These are phyloP conservation scores for Pseudozyma sp. DNA, from an alignment of 1,284 basidiomycete species.

Conservation along the genomic window DNA sequence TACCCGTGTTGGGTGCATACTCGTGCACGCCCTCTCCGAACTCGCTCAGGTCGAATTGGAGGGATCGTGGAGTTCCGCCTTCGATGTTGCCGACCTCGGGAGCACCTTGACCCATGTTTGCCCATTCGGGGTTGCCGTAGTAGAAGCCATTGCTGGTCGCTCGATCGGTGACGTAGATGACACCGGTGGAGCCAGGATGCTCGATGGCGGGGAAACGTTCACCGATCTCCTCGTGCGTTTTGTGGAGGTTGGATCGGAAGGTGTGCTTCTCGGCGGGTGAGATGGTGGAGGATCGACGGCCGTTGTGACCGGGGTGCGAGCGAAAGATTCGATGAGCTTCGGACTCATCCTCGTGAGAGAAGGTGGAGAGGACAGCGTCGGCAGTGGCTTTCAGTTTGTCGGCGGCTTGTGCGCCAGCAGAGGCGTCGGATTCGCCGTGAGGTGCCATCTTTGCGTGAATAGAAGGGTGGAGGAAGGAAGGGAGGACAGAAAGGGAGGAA, in stretches of 20 bases:
- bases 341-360: constrained; percentile 52
- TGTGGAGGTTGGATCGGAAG: constrained; percentile 1
- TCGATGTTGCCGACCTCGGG: constrained; percentile 77
- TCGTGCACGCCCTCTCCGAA: constrained; percentile 76
- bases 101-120: constrained; percentile 57
- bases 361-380: constrained; percentile 16
- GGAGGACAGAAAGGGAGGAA: neutral
- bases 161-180: constrained; percentile 72
- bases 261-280: constrained; percentile 14
- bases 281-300: constrained; percentile 23
- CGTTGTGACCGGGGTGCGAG: constrained; percentile 50
- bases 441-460: constrained; percentile 15
- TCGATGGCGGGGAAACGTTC: constrained; percentile 55
- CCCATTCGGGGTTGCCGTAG: constrained; percentile 52
- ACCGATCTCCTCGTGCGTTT: constrained; percentile 12
- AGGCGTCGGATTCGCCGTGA: constrained; percentile 7
- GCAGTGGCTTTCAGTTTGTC: constrained; percentile 34
- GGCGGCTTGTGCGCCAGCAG: constrained; percentile 10
- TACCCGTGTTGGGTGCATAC: constrained; percentile 92
- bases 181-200: constrained; percentile 70
- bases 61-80: constrained; percentile 77
- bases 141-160: constrained; percentile 59
- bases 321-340: constrained; percentile 64
- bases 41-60: constrained; percentile 74
- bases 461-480: too few species aligned